Percentiles rank a stretch among this genome's conserved stretches.
phyloP scores from a whole-genome alignment of 2,329 filamentous ascomycete genomes.

The Hysterium pulicare region DNA sequence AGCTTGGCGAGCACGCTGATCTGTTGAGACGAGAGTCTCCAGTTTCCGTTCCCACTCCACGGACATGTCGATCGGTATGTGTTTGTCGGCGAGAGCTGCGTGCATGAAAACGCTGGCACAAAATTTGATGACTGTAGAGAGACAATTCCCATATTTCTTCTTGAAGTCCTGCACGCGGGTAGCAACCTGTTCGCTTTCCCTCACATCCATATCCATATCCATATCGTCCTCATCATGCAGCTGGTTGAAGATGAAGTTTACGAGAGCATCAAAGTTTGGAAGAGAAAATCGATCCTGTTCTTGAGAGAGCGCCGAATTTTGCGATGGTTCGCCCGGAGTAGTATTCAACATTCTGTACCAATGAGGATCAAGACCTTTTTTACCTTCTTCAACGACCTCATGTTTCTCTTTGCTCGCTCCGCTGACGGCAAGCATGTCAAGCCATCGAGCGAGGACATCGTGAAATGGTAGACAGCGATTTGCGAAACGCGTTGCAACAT shows the following conservation, averaged over 20 bases:
- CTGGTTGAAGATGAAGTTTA: conserved; percentile 44
- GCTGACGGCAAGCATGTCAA: conserved; percentile 77
- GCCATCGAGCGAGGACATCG: conserved; percentile 79
- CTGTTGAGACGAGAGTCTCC: conserved; percentile 67
- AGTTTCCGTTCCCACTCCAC: conserved; percentile 83
- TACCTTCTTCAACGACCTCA: conserved; percentile 86
- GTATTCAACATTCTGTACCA: conserved; percentile 64
- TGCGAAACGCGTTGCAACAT: conserved; percentile 81
- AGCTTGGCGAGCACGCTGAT: conserved; percentile 60
- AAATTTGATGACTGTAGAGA: conserved; percentile 68
- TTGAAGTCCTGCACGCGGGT: conserved; percentile 28
- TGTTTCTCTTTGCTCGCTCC: conserved; percentile 65
- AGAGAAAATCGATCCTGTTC: conserved; percentile 22
- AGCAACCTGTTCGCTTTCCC: conserved; percentile 22
- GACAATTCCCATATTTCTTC: conserved; percentile 48
- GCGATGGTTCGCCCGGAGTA: conserved; percentile 17
- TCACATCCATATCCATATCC: conserved; percentile 34
- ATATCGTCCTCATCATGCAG: conserved; percentile 30
- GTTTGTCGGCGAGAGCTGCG: conserved; percentile 49
- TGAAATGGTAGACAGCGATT: conserved; percentile 81
- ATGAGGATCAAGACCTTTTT: conserved; percentile 78
- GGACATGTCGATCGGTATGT: conserved; percentile 56
- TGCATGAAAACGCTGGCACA: conserved; percentile 60
- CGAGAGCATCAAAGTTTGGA: conserved; percentile 45
- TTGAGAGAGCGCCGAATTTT: neutral